These are phyloP conservation scores for Tripterygium wilfordii DNA, from an alignment of 177 flowering plant species.

Conservation along the genomic window DNA sequence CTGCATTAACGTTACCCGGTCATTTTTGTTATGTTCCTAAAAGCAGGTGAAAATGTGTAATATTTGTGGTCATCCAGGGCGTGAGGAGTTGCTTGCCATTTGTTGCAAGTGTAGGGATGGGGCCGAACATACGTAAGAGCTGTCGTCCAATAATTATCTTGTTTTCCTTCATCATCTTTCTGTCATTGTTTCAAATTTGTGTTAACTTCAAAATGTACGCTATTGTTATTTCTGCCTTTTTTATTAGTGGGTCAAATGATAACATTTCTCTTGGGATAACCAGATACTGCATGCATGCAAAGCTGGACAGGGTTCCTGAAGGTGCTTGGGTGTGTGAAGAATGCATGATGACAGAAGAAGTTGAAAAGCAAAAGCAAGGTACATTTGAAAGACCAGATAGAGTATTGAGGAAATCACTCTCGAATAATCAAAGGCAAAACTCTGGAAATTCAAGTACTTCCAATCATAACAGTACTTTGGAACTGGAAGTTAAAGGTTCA, in stretches of 20 bases:
- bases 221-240: neutral
- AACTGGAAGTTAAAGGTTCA: neutral
- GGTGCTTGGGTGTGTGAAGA: slow-evolving; percentile 28
- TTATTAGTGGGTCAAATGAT: neutral
- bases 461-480: neutral
- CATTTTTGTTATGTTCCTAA: neutral
- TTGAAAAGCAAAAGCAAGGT: slow-evolving; percentile 6
- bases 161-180: neutral
- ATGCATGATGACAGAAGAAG: slow-evolving; percentile 11
- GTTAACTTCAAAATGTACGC: neutral
- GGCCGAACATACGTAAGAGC: slow-evolving; percentile 23
- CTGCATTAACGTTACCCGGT: neutral
- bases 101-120: slow-evolving; percentile 28
- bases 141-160: neutral
- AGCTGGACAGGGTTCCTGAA: slow-evolving; percentile 17
- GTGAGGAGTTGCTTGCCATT: slow-evolving; percentile 16
- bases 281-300: slow-evolving; percentile 26
- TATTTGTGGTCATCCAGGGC: slow-evolving; percentile 26
- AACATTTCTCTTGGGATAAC: slow-evolving; percentile 1
- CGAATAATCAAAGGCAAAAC: neutral
- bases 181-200: neutral
- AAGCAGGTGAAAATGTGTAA: slow-evolving; percentile 27
- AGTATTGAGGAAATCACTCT: neutral
- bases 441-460: neutral
- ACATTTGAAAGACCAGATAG: neutral